Evolutionary conservation across 495 filamentous ascomycete genomes (phyloP).

Genomic region (Bacidia gigantensis): DNA sequence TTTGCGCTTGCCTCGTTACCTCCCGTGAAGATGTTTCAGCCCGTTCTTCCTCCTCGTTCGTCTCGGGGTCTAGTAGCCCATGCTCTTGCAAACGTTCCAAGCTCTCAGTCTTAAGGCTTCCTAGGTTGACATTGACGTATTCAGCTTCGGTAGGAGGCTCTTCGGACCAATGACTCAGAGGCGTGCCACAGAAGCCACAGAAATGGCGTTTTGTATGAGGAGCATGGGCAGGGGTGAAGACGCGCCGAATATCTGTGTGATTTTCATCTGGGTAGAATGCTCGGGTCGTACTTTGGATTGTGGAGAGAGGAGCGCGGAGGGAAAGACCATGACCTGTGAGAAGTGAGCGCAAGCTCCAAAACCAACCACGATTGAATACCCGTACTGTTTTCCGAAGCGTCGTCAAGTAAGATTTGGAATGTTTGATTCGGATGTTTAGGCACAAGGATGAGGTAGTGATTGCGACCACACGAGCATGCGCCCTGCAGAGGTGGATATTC

Average conservation of each 20-base stretch:
- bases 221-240: constrained; percentile 48
- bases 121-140: constrained; percentile 61
- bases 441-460: constrained; percentile 60
- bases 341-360: too few species aligned
- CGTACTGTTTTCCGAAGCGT: constrained; percentile 49
- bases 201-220: constrained; percentile 56
- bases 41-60: constrained; percentile 13
- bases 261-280: constrained; percentile 71
- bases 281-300: constrained; percentile 56
- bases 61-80: constrained; percentile 40
- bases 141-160: constrained; percentile 51
- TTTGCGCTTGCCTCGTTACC: constrained; percentile 21
- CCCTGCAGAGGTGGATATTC: constrained; percentile 40
- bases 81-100: constrained; percentile 54
- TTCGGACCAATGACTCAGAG: constrained; percentile 69
- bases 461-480: constrained; percentile 73
- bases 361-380: constrained; percentile 14
- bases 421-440: constrained; percentile 40
- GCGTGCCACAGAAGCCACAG: constrained; percentile 82
- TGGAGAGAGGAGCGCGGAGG: constrained; percentile 65
- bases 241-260: constrained; percentile 52
- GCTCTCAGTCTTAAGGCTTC: constrained; percentile 52
- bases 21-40: not conserved
- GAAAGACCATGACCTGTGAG: constrained; percentile 20
- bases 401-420: constrained; percentile 59